Conservation (phyloP, 768 basidiomycete species). For the Wakefieldia striispora region DNA sequence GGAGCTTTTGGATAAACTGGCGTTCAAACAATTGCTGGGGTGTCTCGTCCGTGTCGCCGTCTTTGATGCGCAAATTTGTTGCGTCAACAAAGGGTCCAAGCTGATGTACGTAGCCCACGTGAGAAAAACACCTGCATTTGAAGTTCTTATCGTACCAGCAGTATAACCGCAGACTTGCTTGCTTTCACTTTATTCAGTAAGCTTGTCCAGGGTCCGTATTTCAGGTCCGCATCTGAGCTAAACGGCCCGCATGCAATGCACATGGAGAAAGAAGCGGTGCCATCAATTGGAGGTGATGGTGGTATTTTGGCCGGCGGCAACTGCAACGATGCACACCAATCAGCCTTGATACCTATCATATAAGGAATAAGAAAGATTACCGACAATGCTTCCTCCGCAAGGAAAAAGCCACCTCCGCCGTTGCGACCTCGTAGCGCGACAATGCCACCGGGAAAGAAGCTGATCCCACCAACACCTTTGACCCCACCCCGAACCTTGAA, state of each 20-base stretch:
- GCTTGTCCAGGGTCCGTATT: conserved; percentile 66
- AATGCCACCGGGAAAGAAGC: conserved; percentile 87
- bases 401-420: conserved; percentile 86
- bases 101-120: conserved; percentile 38
- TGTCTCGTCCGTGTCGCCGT: conserved; percentile 67
- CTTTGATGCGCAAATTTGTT: conserved; percentile 67
- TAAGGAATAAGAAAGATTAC: conserved; percentile 44
- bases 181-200: conserved; percentile 61
- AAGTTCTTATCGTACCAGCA: conserved; percentile 55
- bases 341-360: background rate
- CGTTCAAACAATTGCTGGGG: conserved; percentile 67
- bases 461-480: conserved; percentile 61
- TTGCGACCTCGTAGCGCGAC: conserved; percentile 86
- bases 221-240: conserved; percentile 73
- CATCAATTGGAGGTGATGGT: conserved; percentile 31
- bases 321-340: conserved; percentile 35
- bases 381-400: conserved; percentile 75
- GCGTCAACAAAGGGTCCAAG: conserved; percentile 90
- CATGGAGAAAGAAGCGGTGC: conserved; percentile 56
- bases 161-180: conserved; percentile 68
- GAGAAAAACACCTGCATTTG: background rate
- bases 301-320: conserved; percentile 59
- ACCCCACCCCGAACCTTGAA: conserved; percentile 64
- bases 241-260: conserved; percentile 84
- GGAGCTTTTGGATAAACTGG: conserved; percentile 58